phyloP scores from a whole-genome alignment of 768 basidiomycete species.

The Boletales sp. region DNA sequence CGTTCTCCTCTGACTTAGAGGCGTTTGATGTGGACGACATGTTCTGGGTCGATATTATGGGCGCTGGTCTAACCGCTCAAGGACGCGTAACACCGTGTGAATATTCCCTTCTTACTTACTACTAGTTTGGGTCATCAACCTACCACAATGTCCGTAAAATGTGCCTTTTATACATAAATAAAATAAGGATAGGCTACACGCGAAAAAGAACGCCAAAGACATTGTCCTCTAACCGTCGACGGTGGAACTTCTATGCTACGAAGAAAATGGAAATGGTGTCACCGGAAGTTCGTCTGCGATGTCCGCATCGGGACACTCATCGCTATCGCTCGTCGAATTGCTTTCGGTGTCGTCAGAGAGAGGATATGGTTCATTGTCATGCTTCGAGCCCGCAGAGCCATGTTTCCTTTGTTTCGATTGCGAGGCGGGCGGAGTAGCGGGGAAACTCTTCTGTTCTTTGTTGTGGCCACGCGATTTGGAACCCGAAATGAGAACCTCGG shows the following conservation, averaged over 20 bases:
- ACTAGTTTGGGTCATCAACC: neutral
- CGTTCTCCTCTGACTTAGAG: conserved; percentile 39
- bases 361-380: conserved; percentile 18
- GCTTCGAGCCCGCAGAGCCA: conserved; percentile 15
- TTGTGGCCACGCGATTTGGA: conserved; percentile 5
- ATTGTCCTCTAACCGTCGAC: conserved; percentile 9
- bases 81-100: conserved; percentile 25
- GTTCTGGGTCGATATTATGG: conserved; percentile 1
- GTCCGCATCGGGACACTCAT: conserved; percentile 22
- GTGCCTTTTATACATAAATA: conserved; percentile 25
- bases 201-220: conserved; percentile 6
- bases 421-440: conserved; percentile 20
- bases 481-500: conserved; percentile 23
- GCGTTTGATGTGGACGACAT: conserved; percentile 47
- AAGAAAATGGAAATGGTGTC: conserved; percentile 7
- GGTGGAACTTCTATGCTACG: conserved; percentile 12
- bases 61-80: neutral
- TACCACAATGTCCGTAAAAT: neutral
- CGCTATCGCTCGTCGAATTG: conserved; percentile 15
- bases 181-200: conserved; percentile 29
- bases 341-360: conserved; percentile 22
- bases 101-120: neutral
- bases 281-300: conserved; percentile 24
- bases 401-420: conserved; percentile 19
- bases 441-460: conserved; percentile 14